Base-by-base conservation (phyloP, 2,329 filamentous ascomycete genomes). In the Scedosporium aurantiacum region DNA sequence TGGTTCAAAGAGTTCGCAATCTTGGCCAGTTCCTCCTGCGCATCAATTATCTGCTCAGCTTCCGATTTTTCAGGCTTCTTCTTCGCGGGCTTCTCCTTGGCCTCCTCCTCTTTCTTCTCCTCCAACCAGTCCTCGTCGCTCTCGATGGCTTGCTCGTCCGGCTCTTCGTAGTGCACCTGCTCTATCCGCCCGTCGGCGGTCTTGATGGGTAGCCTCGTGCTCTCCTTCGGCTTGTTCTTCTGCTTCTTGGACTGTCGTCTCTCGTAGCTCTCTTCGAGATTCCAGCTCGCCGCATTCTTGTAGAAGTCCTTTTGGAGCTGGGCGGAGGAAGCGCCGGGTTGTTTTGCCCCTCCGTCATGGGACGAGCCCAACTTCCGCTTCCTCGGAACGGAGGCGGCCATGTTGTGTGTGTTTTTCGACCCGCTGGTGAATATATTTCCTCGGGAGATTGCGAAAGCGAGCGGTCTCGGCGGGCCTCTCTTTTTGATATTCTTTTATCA, bases 241-340 rank as follows among this genome's bases (percentile, higher is more conserved):
- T 84, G 87, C 41, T 81, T 75, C 72, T 94, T 94, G 67, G 90
- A 82, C 56, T 89, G 86, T 66, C 85, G 85, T 64, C 83, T 83
- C 73, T 96, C 91, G 78, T 97, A 97, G 72, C 90, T 88, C 70
- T 96, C 89, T 76, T 96, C 94, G 57, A 96, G 81, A 69, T 96
- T 86, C 91, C 93, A 97, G 74, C 85, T 87, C 63, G 89, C 81
- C 5, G 89, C 90, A 68, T 84, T 87, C 68, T 84, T 83, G 75
- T 90, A 82, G 72, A 92, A 91, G 60, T 82, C 81, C 66, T 82
- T 82, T 62, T 83, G 80, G n/a, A 78, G 73, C 60, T 45, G 56
- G 2, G 21, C 52, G 21, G 50, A 21, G 45, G 58, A 60, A 6
- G 37, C 28, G 27, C n/a, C n/a, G n/a, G n/a, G 16, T 32, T 28